Evolutionary conservation across 148 eudicot genomes (phyloP).

Genomic region (Drosera capensis): DNA sequence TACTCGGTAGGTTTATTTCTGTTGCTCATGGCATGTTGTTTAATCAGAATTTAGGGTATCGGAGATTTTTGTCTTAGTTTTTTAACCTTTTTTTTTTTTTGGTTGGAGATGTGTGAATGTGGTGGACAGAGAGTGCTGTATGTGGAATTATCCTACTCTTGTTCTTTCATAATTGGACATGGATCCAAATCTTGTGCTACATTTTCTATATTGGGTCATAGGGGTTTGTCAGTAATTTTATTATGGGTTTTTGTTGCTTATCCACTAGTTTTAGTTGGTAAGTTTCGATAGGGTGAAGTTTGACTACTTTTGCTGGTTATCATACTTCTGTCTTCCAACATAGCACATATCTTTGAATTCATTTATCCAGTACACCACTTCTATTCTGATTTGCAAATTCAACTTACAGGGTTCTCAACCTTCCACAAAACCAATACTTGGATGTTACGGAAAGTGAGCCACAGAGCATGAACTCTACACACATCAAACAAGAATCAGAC

Average conservation of each 20-base stretch:
- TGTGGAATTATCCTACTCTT: no score
- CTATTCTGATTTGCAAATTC: neutral
- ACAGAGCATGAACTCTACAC: constrained; percentile 21
- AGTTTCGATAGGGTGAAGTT: no score
- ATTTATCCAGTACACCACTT: no score
- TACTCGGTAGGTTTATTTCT: constrained; percentile 41
- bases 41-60: neutral
- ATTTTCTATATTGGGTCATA: no score
- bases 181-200: no score
- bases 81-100: neutral
- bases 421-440: constrained; percentile 55
- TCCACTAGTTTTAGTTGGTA: no score
- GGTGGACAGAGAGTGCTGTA: no score
- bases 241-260: no score
- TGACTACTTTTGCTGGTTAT: neutral
- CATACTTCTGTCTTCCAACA: neutral
- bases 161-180: no score
- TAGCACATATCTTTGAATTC: no score
- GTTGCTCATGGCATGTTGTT: constrained; percentile 1
- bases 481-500: constrained; percentile 24
- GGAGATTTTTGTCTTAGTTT: neutral
- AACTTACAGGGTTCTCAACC: constrained; percentile 45
- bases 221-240: no score
- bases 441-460: constrained; percentile 21
- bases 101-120: neutral